These are phyloP conservation scores for Trichosporon inkin DNA, from an alignment of 1,284 basidiomycete species.

Conservation along the genomic window DNA sequence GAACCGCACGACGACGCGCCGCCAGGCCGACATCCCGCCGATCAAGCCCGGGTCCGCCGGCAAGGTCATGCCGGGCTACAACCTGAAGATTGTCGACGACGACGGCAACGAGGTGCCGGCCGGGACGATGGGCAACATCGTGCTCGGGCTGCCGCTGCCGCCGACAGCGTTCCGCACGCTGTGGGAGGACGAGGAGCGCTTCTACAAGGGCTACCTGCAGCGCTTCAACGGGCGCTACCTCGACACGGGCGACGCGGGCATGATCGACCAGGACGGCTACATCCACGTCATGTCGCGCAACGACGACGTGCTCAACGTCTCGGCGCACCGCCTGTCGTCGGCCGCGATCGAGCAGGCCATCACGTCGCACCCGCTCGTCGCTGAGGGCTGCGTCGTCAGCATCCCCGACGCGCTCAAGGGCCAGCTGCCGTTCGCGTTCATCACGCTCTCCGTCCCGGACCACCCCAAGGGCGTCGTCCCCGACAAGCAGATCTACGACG, in stretches of 20 bases:
- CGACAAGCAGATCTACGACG: conserved; percentile 58
- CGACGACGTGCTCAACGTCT: conserved; percentile 65
- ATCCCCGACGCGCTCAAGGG: conserved; percentile 73
- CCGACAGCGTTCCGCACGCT: conserved; percentile 63
- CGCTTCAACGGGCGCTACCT: conserved; percentile 47
- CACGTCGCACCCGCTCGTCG: conserved; percentile 83
- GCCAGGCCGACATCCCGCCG: conserved; percentile 14
- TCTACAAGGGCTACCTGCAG: conserved; percentile 85
- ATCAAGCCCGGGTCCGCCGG: conserved; percentile 24
- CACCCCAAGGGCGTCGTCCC: conserved; percentile 56
- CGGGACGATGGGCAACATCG: conserved; percentile 26
- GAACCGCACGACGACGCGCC: conserved; percentile 50
- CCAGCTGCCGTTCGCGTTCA: conserved; percentile 61
- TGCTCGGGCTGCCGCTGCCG: conserved; percentile 81
- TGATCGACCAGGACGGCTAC: conserved; percentile 86
- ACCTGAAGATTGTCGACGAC: conserved; percentile 26
- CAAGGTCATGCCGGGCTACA: conserved; percentile 25
- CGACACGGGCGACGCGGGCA: conserved; percentile 92
- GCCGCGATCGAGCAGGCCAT: conserved; percentile 93
- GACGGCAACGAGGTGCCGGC: conserved; percentile 18
- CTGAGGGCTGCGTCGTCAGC: conserved; percentile 77
- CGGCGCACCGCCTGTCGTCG: conserved; percentile 88
- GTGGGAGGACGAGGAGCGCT: conserved; percentile 76
- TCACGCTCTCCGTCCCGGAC: conserved; percentile 40
- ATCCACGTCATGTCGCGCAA: conserved; percentile 95